Percentiles rank a stretch among this genome's conserved stretches.
These are phyloP conservation scores for Cercis canadensis DNA, from an alignment of 306 rosid genomes.

Conservation along the genomic window DNA sequence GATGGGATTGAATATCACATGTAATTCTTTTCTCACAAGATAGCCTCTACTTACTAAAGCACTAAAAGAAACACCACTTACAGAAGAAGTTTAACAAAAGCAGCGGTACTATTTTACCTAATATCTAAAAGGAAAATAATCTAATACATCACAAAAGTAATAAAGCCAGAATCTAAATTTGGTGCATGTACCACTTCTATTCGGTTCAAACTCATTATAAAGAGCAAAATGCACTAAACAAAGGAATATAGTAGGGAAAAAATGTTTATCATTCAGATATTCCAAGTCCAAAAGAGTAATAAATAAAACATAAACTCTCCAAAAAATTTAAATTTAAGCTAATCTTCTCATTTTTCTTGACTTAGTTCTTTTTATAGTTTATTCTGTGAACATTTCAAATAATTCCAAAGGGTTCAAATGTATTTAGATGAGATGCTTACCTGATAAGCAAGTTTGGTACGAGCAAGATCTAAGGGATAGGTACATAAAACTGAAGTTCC, in stretches of 20 bases:
- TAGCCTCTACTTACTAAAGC: conserved; percentile 18
- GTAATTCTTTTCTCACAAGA: conserved; percentile 1
- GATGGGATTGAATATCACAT: background rate
- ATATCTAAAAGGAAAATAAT: conserved; percentile 17
- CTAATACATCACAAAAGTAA: background rate
- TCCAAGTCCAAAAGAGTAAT: too few species aligned
- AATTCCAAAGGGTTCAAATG: conserved; percentile 30
- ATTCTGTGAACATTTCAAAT: background rate
- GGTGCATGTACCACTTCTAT: too few species aligned
- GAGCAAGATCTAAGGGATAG: conserved; percentile 95
- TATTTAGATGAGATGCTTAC: conserved; percentile 42
- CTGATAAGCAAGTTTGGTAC: conserved; percentile 98
- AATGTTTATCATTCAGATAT: too few species aligned
- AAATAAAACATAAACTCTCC: too few species aligned
- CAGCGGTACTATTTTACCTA: background rate
- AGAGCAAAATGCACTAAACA: too few species aligned
- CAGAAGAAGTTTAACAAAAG: conserved; percentile 28
- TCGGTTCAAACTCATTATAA: too few species aligned
- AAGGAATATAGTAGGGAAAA: too few species aligned
- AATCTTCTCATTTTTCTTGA: too few species aligned
- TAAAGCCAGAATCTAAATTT: too few species aligned
- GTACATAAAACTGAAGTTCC: conserved; percentile 93
- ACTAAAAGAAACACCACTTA: background rate
- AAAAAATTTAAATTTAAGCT: too few species aligned
- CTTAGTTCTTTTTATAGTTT: too few species aligned